Evolutionary conservation across 2,329 filamentous ascomycete genomes (phyloP).

Genomic region (Amphichorda felina): DNA sequence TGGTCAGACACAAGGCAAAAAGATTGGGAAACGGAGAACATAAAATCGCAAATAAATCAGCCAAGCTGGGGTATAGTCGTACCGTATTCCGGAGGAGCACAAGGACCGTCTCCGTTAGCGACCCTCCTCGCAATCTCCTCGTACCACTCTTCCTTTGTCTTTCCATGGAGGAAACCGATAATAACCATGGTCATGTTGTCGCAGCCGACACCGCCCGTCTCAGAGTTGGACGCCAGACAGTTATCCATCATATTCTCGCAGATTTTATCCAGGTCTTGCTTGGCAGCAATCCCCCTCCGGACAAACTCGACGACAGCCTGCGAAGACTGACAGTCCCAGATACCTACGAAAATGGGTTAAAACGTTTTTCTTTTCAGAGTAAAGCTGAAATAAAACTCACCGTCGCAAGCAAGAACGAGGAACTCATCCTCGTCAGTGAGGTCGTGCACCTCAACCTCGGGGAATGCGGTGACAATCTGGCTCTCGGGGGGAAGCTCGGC

Average conservation of each 20-base stretch:
- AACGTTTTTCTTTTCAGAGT: slow-evolving; percentile 6
- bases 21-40: too few relatives aligned
- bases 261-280: slow-evolving; percentile 88
- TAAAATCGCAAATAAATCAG: neutral
- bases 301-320: slow-evolving; percentile 97
- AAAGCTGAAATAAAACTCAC: slow-evolving; percentile 35
- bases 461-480: slow-evolving; percentile 95
- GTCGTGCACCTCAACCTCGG: slow-evolving; percentile 86
- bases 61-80: slow-evolving; percentile 34
- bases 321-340: slow-evolving; percentile 99
- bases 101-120: slow-evolving; percentile 92
- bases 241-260: slow-evolving; percentile 99
- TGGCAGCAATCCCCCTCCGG: slow-evolving; percentile 86
- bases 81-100: slow-evolving; percentile 98
- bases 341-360: slow-evolving; percentile 49
- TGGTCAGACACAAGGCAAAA: too few relatives aligned
- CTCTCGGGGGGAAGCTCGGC: slow-evolving; percentile 94
- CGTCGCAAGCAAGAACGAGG: slow-evolving; percentile 82
- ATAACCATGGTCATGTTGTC: slow-evolving; percentile 99
- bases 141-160: slow-evolving; percentile 97
- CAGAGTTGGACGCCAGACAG: slow-evolving; percentile 92
- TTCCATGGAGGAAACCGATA: slow-evolving; percentile 79
- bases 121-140: slow-evolving; percentile 89
- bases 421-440: slow-evolving; percentile 92
- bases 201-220: slow-evolving; percentile 94